A percentile compares a stretch with the other conserved stretches of the same genome.
Evolutionary conservation across 306 rosid genomes (phyloP).

Genomic region (Prunus persica): DNA sequence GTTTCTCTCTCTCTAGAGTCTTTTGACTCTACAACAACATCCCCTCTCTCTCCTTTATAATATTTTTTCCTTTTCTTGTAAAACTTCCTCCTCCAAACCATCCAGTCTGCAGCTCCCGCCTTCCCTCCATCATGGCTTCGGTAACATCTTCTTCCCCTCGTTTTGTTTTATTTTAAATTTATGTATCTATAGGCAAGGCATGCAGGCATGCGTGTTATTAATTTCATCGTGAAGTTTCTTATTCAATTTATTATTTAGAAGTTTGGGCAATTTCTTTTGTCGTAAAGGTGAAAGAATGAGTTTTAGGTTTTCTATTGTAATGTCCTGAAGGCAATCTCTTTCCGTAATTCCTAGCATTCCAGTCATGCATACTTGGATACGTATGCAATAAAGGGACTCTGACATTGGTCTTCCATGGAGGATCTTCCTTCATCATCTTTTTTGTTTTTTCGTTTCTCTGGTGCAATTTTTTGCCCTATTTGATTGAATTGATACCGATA

Average conservation of each 20-base stretch:
- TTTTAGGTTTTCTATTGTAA: not conserved
- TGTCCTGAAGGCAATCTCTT: not conserved
- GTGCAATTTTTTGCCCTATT: not conserved
- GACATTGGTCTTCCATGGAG: not conserved
- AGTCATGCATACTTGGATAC: not conserved
- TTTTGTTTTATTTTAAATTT: not conserved
- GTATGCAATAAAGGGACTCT: no score
- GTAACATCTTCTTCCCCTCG: conserved; percentile 23
- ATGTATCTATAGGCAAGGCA: not conserved
- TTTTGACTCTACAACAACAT: not conserved
- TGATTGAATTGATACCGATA: not conserved
- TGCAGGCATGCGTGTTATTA: not conserved
- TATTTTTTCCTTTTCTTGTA: not conserved
- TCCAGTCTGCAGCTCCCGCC: conserved; percentile 14
- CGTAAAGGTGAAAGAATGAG: not conserved
- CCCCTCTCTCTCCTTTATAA: not conserved
- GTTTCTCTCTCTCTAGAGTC: conserved; percentile 6
- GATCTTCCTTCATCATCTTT: not conserved
- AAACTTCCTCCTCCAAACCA: conserved; percentile 9
- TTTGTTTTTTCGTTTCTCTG: not conserved
- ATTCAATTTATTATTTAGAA: not conserved
- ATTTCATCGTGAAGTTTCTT: not conserved
- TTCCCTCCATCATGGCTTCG: conserved; percentile 49
- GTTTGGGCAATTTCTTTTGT: not conserved
- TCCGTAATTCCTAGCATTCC: not conserved